A percentile compares a stretch with the other conserved stretches of the same genome.
Evolutionary conservation across 345 rosid genomes (phyloP).

Genomic region (Arabis alpina): DNA sequence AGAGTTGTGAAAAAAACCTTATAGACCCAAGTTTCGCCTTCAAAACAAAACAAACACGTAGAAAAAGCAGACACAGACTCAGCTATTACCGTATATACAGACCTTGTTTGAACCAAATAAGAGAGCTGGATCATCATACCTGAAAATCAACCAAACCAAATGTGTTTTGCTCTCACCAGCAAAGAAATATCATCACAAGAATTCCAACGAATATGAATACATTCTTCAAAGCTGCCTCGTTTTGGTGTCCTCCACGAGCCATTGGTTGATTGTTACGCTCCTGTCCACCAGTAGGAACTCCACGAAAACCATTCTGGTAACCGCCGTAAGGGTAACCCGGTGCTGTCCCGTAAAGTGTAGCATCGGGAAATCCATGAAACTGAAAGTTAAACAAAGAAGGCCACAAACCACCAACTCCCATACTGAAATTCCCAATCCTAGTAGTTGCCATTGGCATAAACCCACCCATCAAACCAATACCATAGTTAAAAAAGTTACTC

Average conservation of each 20-base stretch:
- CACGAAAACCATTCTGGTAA: slow-evolving; percentile 53
- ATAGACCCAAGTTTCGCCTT: slow-evolving; percentile 27
- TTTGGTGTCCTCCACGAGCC: slow-evolving; percentile 52
- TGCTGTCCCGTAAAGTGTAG: slow-evolving; percentile 65
- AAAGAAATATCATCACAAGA: slow-evolving; percentile 57
- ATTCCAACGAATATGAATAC: slow-evolving; percentile 58
- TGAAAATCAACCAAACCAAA: slow-evolving; percentile 1
- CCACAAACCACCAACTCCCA: slow-evolving; percentile 76
- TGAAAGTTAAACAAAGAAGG: slow-evolving; percentile 82
- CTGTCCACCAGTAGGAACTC: slow-evolving; percentile 56
- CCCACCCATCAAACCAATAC: slow-evolving; percentile 76
- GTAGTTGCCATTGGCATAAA: slow-evolving; percentile 70
- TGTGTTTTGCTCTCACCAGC: slow-evolving; percentile 43
- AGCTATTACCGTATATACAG: slow-evolving; percentile 28
- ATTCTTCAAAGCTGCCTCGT: slow-evolving; percentile 56
- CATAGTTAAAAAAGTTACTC: slow-evolving; percentile 54
- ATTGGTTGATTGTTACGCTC: slow-evolving; percentile 30
- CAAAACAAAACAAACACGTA: background rate
- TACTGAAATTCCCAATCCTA: slow-evolving; percentile 68
- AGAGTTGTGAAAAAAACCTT: background rate
- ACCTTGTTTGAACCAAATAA: slow-evolving; percentile 11
- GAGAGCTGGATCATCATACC: slow-evolving; percentile 22
- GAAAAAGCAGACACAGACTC: slow-evolving; percentile 17
- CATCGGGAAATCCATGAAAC: slow-evolving; percentile 73
- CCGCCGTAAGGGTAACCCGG: slow-evolving; percentile 71